A percentile compares a stretch with the other conserved stretches of the same genome.
These are phyloP conservation scores for Penicillium manginii DNA, from an alignment of 495 filamentous ascomycete species.

Conservation along the genomic window DNA sequence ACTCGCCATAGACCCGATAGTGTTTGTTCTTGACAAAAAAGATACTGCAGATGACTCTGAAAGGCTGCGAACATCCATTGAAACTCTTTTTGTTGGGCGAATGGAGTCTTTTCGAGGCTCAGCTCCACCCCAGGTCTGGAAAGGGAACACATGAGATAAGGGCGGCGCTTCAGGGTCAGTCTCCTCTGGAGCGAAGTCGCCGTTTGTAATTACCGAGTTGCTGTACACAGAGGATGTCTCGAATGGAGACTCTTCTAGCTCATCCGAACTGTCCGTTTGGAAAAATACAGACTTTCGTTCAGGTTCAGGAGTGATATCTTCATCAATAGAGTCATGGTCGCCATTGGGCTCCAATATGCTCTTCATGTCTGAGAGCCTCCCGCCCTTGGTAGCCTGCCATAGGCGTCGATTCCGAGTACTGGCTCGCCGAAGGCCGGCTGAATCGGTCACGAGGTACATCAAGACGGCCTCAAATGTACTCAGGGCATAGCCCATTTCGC, in stretches of 20 bases:
- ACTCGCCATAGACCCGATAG: conserved; percentile 71
- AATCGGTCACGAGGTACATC: conserved; percentile 84
- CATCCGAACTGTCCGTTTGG: conserved; percentile 44
- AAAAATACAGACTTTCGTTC: conserved; percentile 46
- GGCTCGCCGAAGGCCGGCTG: conserved; percentile 76
- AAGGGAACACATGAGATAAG: conserved; percentile 87
- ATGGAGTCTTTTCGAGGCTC: conserved; percentile 52
- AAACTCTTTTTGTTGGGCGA: conserved; percentile 70
- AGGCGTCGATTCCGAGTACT: conserved; percentile 84
- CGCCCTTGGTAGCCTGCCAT: conserved; percentile 82
- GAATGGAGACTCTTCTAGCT: conserved; percentile 33
- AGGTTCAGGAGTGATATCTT: conserved; percentile 39
- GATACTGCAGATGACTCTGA: conserved; percentile 85
- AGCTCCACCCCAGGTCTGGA: conserved; percentile 59
- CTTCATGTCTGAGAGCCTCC: conserved; percentile 73
- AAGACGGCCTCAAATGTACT: conserved; percentile 97
- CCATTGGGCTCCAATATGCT: conserved; percentile 75
- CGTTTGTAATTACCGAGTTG: conserved; percentile 23
- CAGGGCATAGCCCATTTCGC: conserved; percentile 94
- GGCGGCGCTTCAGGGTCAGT: conserved; percentile 60
- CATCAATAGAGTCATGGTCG: conserved; percentile 49
- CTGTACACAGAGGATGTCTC: conserved; percentile 31
- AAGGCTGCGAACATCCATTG: conserved; percentile 84
- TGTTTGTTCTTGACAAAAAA: conserved; percentile 73
- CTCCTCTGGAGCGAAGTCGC: conserved; percentile 30